phyloP scores from a whole-genome alignment of 345 rosid species.

The Populus simonii region DNA sequence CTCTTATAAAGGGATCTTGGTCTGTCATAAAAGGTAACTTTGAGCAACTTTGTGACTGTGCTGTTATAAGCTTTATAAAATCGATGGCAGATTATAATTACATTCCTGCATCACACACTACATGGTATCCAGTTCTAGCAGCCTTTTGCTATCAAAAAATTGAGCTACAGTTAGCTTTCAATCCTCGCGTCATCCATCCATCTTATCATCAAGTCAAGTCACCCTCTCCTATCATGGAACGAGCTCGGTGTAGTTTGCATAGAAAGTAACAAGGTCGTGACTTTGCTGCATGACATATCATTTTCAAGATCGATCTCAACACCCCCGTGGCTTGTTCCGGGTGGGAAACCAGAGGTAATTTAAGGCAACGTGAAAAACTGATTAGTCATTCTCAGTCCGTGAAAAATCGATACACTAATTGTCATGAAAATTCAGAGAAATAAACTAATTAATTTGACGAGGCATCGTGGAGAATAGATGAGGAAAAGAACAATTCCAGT shows the following conservation, averaged over 20 bases:
- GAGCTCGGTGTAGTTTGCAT: neutral
- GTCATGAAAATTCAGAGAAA: neutral
- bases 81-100: conserved; percentile 14
- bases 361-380: neutral
- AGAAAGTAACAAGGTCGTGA: neutral
- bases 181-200: conserved; percentile 1
- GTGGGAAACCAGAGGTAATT: neutral
- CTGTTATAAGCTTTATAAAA: conserved; percentile 1
- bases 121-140: neutral
- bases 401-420: neutral
- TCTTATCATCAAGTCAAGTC: neutral
- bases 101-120: conserved; percentile 17
- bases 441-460: neutral
- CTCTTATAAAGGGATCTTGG: conserved; percentile 16
- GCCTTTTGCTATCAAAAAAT: conserved; percentile 12
- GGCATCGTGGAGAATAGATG: neutral
- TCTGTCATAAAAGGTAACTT: conserved; percentile 11
- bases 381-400: neutral
- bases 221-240: neutral
- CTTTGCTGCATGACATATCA: conserved; percentile 14
- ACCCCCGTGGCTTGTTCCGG: neutral
- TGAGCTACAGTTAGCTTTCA: neutral
- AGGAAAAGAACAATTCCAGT: neutral
- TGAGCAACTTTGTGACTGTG: conserved; percentile 2
- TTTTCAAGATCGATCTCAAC: conserved; percentile 15